A percentile compares a stretch with the other conserved stretches of the same genome.
Conservation (phyloP, 345 rosid genomes). For the Syzygium aromaticum region DNA sequence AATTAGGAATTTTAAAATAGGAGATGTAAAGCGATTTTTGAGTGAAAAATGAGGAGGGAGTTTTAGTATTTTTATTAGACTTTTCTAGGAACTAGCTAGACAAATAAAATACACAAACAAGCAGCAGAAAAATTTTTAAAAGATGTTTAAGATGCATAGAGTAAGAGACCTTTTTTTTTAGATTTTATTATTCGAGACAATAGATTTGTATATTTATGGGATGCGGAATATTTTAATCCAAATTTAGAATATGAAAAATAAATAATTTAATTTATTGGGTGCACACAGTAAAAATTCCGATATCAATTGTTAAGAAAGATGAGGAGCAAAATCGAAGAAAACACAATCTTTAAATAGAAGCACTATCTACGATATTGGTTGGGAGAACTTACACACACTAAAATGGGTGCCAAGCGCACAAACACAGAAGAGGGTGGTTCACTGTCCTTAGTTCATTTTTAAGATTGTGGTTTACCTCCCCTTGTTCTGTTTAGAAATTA, state of each 20-base stretch:
- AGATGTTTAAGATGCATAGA: background rate
- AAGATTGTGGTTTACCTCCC: background rate
- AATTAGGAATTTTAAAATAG: background rate
- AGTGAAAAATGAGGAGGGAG: background rate
- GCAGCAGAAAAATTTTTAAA: background rate
- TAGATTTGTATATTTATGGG: background rate
- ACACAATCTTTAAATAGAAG: background rate
- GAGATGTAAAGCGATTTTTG: background rate
- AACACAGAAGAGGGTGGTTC: too few species aligned
- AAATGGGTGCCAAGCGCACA: background rate
- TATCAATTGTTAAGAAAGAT: background rate
- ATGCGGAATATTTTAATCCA: background rate
- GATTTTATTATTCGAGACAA: background rate
- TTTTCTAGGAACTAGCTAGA: background rate
- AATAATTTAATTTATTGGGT: background rate
- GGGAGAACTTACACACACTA: background rate
- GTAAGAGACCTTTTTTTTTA: background rate
- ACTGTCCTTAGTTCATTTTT: too few species aligned
- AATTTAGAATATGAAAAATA: background rate
- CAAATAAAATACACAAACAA: background rate
- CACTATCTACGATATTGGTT: too few species aligned
- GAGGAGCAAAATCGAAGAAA: background rate
- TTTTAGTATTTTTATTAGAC: background rate
- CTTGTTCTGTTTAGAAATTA: background rate
- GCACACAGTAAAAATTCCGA: fast-evolving